Evolutionary conservation across 2,329 filamentous ascomycete genomes (phyloP).

Genomic region (Botrytis medusae): DNA sequence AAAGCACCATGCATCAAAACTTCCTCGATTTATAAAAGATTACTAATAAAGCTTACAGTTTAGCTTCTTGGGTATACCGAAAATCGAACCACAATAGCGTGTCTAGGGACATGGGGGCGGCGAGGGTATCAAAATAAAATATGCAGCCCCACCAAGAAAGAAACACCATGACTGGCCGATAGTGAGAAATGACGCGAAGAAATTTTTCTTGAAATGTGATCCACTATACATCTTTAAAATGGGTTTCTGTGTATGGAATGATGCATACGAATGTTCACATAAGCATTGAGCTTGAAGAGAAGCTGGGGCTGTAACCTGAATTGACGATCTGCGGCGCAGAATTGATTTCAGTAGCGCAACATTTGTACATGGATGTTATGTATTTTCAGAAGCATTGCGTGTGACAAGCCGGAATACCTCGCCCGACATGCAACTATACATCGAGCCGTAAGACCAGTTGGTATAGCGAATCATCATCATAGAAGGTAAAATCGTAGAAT

Average conservation of each 20-base stretch:
- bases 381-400: neutral
- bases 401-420: conserved; percentile 5
- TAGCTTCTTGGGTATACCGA: neutral
- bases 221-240: neutral
- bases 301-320: neutral
- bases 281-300: neutral
- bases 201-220: conserved; percentile 8
- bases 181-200: conserved; percentile 8
- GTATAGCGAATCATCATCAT: neutral
- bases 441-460: neutral
- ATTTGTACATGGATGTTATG: neutral
- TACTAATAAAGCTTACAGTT: neutral
- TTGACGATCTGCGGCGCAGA: neutral
- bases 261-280: conserved; percentile 6
- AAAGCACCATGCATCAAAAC: neutral
- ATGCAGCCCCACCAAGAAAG: conserved; percentile 7
- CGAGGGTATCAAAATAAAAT: neutral
- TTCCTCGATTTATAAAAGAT: neutral
- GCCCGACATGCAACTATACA: conserved; percentile 1
- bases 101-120: neutral
- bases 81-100: conserved; percentile 3
- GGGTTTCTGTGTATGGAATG: neutral
- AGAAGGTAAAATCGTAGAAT: neutral
- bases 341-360: neutral
- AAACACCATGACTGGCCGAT: neutral